phyloP scores from a whole-genome alignment of 2,329 filamentous ascomycete species.

The Pseudogymnoascus sp. region DNA sequence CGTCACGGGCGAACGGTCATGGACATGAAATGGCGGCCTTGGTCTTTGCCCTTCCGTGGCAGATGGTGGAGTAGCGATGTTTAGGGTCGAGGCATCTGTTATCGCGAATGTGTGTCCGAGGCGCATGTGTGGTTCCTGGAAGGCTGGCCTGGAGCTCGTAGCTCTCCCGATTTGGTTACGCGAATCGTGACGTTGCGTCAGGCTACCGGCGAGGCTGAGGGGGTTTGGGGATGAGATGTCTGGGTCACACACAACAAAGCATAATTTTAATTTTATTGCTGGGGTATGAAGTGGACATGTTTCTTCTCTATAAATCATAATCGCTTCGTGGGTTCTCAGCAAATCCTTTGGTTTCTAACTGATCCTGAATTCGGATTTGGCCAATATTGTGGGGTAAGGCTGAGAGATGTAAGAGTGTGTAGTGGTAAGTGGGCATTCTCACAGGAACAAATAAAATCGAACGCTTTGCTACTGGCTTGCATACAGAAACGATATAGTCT shows the following conservation, averaged over 20 bases:
- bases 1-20: conserved; percentile 26
- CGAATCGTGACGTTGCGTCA: conserved; percentile 4
- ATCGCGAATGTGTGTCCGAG: neutral
- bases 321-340: neutral
- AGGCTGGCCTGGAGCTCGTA: neutral
- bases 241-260: neutral
- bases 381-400: conserved; percentile 1
- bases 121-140: neutral
- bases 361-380: neutral
- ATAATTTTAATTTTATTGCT: neutral
- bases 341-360: neutral
- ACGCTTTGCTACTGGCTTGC: neutral
- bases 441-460: neutral
- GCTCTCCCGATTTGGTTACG: conserved; percentile 7
- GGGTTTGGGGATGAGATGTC: neutral
- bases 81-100: neutral
- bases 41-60: neutral
- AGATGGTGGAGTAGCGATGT: neutral
- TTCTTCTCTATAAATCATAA: neutral
- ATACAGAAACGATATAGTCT: neutral
- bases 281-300: neutral
- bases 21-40: conserved; percentile 6
- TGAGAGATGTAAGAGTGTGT: neutral
- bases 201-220: conserved; percentile 1
- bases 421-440: neutral